Evolutionary conservation across 352 stramenopile genomes (phyloP), one percentile per base, ranked within the genome.

Genomic region (Phytophthora pisi): DNA sequence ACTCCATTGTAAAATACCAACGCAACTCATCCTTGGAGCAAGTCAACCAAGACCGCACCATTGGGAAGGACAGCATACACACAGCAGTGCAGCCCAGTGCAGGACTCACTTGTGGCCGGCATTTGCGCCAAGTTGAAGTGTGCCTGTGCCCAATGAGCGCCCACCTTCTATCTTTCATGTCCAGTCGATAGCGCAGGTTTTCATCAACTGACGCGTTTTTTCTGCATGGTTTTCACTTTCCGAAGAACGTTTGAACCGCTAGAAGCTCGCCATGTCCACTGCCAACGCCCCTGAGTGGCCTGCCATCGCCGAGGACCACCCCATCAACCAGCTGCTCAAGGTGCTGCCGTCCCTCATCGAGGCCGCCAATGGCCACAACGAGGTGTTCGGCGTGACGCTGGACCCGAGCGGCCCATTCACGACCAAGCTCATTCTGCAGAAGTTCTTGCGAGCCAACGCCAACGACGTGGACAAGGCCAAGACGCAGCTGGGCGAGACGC

Each of bases 361-460:
- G 61, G 54, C 66, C 4, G 43, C 61, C 28, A 42, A 42, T 11
- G 61, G 66, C 61, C 70, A 74, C 66, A 74, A 16, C 13, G 66
- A 74, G 15, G 66, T 74, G 18, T 74, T 54, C 50, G 66, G 66
- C 31, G 54, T 74, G 47, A 63, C 66, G 23, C 61, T 74, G 53
- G 66, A 70, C 54, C 52, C 66, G 4, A 70, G 54, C 40, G 66
- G 66, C 26, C 42, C 49, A 13, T 74, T 74, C 66, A 60, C 55
- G 20, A 74, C 66, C n/a, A 74, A 74, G 23, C 49, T 74, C 40
- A 58, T 74, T 15, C 55, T 74, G 47, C 66, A 74, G 51, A 74
- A 74, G 42, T 74, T 74, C 54, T 40, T 74, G 1, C 61, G 66
- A 18, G 66, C 66, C 54, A 74, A 74, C 20, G 66, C 54, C 61